Percentiles rank a stretch among this genome's conserved stretches.
phyloP scores from a whole-genome alignment of 352 stramenopile species.

The Globisporangium recalcitrans region DNA sequence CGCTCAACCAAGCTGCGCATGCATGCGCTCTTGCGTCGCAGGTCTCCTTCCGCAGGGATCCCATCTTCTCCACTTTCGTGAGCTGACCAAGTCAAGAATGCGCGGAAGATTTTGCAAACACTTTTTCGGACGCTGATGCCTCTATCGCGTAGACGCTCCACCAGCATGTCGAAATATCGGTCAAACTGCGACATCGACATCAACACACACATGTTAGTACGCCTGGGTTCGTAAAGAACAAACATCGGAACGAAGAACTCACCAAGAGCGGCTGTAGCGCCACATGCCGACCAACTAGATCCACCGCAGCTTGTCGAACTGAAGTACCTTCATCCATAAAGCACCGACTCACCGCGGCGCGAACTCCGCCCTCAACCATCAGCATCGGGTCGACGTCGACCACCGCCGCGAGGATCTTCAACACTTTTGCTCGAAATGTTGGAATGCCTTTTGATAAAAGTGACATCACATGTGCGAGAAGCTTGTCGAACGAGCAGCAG shows the following conservation, averaged over 20 bases:
- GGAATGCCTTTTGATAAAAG: conserved; percentile 67
- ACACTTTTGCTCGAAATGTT: conserved; percentile 66
- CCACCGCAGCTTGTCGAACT: conserved; percentile 76
- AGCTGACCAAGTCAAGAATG: conserved; percentile 27
- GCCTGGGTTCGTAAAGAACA: neutral
- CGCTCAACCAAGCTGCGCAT: conserved; percentile 75
- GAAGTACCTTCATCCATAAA: conserved; percentile 76
- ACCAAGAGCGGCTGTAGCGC: conserved; percentile 69
- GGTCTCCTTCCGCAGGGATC: conserved; percentile 22
- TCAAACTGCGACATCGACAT: conserved; percentile 49
- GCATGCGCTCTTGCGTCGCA: conserved; percentile 54
- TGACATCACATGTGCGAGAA: conserved; percentile 71
- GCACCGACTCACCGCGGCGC: conserved; percentile 50
- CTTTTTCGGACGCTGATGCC: conserved; percentile 83
- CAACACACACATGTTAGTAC: neutral
- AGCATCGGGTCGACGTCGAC: conserved; percentile 83
- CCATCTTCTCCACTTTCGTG: conserved; percentile 6
- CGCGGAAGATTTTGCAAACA: conserved; percentile 77
- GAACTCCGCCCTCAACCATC: conserved; percentile 65
- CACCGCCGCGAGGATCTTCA: conserved; percentile 71
- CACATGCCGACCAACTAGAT: conserved; percentile 83
- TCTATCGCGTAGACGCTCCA: conserved; percentile 72
- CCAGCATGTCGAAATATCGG: conserved; percentile 72
- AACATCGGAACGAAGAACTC: conserved; percentile 14
- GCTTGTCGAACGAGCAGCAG: conserved; percentile 56